Conservation (phyloP, 352 stramenopile genomes). For the Phytophthora fragariaefolia region DNA sequence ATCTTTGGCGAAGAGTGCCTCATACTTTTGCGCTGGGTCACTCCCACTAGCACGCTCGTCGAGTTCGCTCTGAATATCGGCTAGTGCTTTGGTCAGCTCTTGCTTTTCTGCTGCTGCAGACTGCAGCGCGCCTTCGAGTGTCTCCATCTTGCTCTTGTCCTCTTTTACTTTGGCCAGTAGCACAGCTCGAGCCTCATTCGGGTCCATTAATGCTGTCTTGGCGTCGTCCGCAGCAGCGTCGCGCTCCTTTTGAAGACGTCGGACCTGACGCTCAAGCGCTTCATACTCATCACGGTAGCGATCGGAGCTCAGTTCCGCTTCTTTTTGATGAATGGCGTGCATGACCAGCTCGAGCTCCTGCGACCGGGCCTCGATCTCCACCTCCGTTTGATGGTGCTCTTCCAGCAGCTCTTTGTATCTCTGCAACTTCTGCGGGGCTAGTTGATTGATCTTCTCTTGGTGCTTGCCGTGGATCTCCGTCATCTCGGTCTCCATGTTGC, state of each 20-base stretch:
- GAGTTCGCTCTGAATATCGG: slow-evolving; percentile 64
- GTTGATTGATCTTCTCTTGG: slow-evolving; percentile 89
- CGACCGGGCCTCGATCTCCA: slow-evolving; percentile 72
- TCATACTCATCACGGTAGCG: slow-evolving; percentile 84
- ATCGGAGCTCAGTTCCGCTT: slow-evolving; percentile 71
- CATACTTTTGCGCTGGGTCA: slow-evolving; percentile 87
- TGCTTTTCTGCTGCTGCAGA: slow-evolving; percentile 59
- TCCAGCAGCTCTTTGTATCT: slow-evolving; percentile 80
- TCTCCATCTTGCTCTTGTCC: slow-evolving; percentile 85
- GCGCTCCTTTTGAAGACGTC: slow-evolving; percentile 75
- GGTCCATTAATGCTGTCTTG: slow-evolving; percentile 89
- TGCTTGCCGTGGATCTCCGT: slow-evolving; percentile 80
- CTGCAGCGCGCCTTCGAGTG: slow-evolving; percentile 67
- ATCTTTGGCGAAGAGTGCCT: slow-evolving; percentile 89
- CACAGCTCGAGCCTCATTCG: slow-evolving; percentile 81
- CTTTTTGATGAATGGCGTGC: slow-evolving; percentile 79
- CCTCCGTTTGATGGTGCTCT: slow-evolving; percentile 76
- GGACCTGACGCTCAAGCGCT: slow-evolving; percentile 70
- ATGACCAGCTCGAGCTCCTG: slow-evolving; percentile 78
- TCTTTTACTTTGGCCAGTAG: slow-evolving; percentile 90
- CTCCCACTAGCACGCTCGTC: slow-evolving; percentile 72
- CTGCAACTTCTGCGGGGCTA: slow-evolving; percentile 87
- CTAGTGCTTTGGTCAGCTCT: slow-evolving; percentile 59
- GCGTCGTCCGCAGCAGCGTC: slow-evolving; percentile 85
- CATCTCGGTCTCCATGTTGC: slow-evolving; percentile 80